phyloP scores from a whole-genome alignment of 805 yeast genomes.

The Jamesozyma spencerorum region DNA sequence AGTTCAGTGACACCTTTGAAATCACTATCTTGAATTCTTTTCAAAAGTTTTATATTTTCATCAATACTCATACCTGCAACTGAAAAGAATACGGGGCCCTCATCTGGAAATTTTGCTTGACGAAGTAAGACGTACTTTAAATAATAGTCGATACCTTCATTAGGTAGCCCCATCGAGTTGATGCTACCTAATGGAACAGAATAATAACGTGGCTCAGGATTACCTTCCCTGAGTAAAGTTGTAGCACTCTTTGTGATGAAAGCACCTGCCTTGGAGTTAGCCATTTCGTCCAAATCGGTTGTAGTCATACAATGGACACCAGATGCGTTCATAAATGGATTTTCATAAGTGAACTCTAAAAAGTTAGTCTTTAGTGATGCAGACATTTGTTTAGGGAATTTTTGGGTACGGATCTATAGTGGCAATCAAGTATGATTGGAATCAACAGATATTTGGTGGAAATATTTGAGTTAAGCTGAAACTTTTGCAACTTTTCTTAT shows the following conservation, averaged over 20 bases:
- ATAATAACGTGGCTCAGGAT: constrained; percentile 26
- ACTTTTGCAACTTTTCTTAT: not conserved
- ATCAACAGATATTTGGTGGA: too few species aligned
- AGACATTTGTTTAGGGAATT: too few species aligned
- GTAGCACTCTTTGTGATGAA: constrained; percentile 28
- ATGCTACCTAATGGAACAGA: constrained; percentile 28
- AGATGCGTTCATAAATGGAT: constrained; percentile 28
- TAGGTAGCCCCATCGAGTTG: constrained; percentile 29
- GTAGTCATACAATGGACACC: constrained; percentile 29
- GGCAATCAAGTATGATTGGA: too few species aligned
- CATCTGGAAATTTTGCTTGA: constrained; percentile 12
- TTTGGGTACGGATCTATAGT: too few species aligned
- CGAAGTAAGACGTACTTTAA: constrained; percentile 18
- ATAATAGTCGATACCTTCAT: constrained; percentile 25
- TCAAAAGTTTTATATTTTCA: constrained; percentile 20
- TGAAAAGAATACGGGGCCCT: constrained; percentile 20
- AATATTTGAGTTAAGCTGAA: too few species aligned
- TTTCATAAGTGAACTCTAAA: constrained; percentile 14
- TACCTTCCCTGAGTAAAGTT: constrained; percentile 20
- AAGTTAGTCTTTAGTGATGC: constrained; percentile 15
- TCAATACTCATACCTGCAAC: constrained; percentile 28
- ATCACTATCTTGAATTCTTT: constrained; percentile 20
- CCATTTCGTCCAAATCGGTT: constrained; percentile 20
- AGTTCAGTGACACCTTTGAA: constrained; percentile 24
- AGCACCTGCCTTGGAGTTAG: constrained; percentile 20